A percentile compares a stretch with the other conserved stretches of the same genome.
phyloP scores from a whole-genome alignment of 2,329 filamentous ascomycete species.

The Sarocladium kiliense region DNA sequence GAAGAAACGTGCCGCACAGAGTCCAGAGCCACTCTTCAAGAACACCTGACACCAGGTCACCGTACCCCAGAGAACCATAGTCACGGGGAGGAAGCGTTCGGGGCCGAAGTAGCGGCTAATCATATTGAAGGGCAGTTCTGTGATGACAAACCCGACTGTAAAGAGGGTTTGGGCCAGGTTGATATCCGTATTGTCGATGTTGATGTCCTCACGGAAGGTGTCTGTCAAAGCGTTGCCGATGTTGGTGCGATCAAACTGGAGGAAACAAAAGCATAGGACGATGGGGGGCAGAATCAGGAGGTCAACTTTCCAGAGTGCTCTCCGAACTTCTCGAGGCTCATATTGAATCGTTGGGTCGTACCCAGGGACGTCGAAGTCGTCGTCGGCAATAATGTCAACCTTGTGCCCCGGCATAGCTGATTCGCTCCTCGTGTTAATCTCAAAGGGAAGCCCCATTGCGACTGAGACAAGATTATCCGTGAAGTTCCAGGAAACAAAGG shows the following conservation, averaged over 20 bases:
- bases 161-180: slow-evolving; percentile 48
- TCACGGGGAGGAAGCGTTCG: slow-evolving; percentile 22
- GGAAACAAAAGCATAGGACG: slow-evolving; percentile 25
- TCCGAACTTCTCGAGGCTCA: slow-evolving; percentile 11
- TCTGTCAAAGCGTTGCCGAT: slow-evolving; percentile 49
- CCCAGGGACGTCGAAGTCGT: slow-evolving; percentile 17
- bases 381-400: too few species aligned
- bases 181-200: slow-evolving; percentile 43
- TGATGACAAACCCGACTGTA: slow-evolving; percentile 42
- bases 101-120: slow-evolving; percentile 22
- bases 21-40: slow-evolving; percentile 17
- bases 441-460: too few species aligned
- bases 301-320: slow-evolving; percentile 20
- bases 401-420: too few species aligned
- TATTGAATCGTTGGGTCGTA: slow-evolving; percentile 17
- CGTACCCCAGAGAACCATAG: slow-evolving; percentile 24
- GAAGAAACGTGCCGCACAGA: slow-evolving; percentile 22
- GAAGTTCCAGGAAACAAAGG: too few species aligned
- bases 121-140: slow-evolving; percentile 28
- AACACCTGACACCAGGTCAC: slow-evolving; percentile 24
- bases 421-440: too few species aligned
- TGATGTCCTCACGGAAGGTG: slow-evolving; percentile 40
- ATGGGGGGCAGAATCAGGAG: slow-evolving; percentile 23
- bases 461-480: too few species aligned
- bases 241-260: slow-evolving; percentile 30